Evolutionary conservation across 768 basidiomycete genomes (phyloP).

Genomic region (Tephrocybe rancida): DNA sequence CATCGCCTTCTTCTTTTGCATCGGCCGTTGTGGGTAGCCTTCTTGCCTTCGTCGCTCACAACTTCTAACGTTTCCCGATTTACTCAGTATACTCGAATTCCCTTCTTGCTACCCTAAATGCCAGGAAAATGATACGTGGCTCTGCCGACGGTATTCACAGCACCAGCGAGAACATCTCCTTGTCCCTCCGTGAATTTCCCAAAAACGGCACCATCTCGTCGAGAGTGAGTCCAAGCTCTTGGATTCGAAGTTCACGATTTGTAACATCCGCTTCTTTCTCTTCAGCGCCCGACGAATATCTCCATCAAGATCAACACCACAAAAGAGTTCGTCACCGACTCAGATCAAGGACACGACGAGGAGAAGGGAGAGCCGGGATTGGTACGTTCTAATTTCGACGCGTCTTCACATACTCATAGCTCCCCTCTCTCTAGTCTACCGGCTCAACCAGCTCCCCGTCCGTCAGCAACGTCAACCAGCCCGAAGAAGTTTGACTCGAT

Average conservation of each 20-base stretch:
- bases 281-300: constrained; percentile 45
- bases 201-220: constrained; percentile 33
- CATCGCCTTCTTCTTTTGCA: constrained; percentile 60
- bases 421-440: not conserved
- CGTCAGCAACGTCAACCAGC: not conserved
- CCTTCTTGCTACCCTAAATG: constrained; percentile 62
- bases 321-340: constrained; percentile 48
- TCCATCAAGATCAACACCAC: constrained; percentile 60
- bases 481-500: not conserved
- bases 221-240: constrained; percentile 28
- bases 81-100: constrained; percentile 62
- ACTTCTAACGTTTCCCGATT: too few species aligned
- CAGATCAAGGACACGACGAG: constrained; percentile 31
- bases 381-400: constrained; percentile 3
- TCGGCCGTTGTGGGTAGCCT: constrained; percentile 52
- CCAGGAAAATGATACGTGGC: constrained; percentile 48
- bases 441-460: constrained; percentile 13
- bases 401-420: not conserved
- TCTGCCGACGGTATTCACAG: constrained; percentile 39
- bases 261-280: not conserved
- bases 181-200: constrained; percentile 41
- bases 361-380: constrained; percentile 22
- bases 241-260: not conserved
- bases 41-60: too few species aligned
- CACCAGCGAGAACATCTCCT: constrained; percentile 41